Evolutionary conservation across 2,329 filamentous ascomycete species (phyloP).

Genomic region (Trichoderma citrinoviride): DNA sequence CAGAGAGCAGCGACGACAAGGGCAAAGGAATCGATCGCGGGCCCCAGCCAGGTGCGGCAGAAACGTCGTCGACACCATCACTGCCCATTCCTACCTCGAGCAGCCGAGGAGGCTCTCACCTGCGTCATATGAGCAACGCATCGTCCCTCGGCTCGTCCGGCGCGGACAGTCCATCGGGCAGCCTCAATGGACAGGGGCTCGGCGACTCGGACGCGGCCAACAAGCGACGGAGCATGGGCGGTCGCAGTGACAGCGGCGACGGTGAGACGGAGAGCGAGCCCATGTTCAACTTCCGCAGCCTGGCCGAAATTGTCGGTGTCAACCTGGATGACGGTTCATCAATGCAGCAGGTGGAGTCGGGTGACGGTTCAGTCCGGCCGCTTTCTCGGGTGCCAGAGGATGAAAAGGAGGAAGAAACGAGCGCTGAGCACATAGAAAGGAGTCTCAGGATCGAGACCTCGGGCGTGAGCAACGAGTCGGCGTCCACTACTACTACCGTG

Average conservation of each 20-base stretch:
- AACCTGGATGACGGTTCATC: slow-evolving; percentile 49
- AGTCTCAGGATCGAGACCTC: slow-evolving; percentile 2
- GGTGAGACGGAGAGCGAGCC: slow-evolving; percentile 61
- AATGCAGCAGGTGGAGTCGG: slow-evolving; percentile 30
- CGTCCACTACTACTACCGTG: background rate
- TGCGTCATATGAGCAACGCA: slow-evolving; percentile 81
- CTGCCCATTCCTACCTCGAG: slow-evolving; percentile 50
- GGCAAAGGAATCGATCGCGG: slow-evolving; percentile 67
- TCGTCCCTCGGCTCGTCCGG: slow-evolving; percentile 80
- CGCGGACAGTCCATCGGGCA: slow-evolving; percentile 62
- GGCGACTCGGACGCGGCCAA: slow-evolving; percentile 41
- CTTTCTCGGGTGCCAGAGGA: slow-evolving; percentile 41
- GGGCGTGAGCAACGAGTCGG: slow-evolving; percentile 1
- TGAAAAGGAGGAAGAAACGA: slow-evolving; percentile 36
- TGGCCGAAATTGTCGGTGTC: slow-evolving; percentile 79
- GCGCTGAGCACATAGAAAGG: slow-evolving; percentile 35
- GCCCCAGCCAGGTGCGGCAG: slow-evolving; percentile 26
- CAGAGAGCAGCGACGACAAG: slow-evolving; percentile 48
- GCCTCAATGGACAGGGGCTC: slow-evolving; percentile 42
- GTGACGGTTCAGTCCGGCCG: slow-evolving; percentile 27
- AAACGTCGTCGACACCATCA: slow-evolving; percentile 38
- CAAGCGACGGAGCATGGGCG: slow-evolving; percentile 51
- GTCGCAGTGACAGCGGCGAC: slow-evolving; percentile 48
- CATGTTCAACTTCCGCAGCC: slow-evolving; percentile 87
- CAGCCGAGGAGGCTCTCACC: slow-evolving; percentile 63